phyloP scores from a whole-genome alignment of 2,329 filamentous ascomycete genomes.

The Exophiala phaeomuriformis region DNA sequence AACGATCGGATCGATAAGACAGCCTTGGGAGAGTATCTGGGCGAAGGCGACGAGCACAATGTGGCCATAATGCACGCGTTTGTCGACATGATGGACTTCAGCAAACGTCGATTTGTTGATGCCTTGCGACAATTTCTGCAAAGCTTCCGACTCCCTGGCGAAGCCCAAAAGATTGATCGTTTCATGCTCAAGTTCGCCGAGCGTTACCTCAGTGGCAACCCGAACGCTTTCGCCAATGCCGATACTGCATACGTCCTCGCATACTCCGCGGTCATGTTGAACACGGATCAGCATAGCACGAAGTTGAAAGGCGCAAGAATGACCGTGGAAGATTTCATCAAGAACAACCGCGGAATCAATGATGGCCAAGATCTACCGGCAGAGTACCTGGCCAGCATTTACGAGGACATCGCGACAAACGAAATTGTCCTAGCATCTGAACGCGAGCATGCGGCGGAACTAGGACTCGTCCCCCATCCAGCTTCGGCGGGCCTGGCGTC shows the following conservation, averaged over 20 bases:
- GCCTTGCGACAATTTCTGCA: conserved; percentile 86
- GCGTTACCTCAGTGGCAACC: conserved; percentile 88
- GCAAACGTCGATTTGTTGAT: conserved; percentile 85
- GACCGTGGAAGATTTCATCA: conserved; percentile 96
- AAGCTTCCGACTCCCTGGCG: conserved; percentile 86
- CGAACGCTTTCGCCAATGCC: conserved; percentile 94
- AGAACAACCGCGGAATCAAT: conserved; percentile 97
- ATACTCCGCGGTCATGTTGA: conserved; percentile 94
- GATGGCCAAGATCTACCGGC: conserved; percentile 88
- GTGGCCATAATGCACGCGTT: conserved; percentile 98
- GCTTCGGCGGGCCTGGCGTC: conserved; percentile 63
- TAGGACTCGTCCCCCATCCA: conserved; percentile 57
- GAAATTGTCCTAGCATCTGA: conserved; percentile 95
- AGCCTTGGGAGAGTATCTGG: conserved; percentile 86
- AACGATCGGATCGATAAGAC: conserved; percentile 86
- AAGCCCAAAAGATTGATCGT: conserved; percentile 97
- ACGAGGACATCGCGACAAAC: conserved; percentile 81
- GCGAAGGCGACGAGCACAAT: conserved; percentile 86
- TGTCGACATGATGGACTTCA: conserved; percentile 91
- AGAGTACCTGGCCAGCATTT: conserved; percentile 83
- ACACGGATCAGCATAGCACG: conserved; percentile 87
- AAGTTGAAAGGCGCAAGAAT: conserved; percentile 78
- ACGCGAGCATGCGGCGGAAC: conserved; percentile 75
- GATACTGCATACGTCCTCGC: conserved; percentile 94
- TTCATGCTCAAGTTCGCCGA: conserved; percentile 99